These are phyloP conservation scores for Penicillium longicatenatum DNA, from an alignment of 495 filamentous ascomycete genomes.

Conservation along the genomic window DNA sequence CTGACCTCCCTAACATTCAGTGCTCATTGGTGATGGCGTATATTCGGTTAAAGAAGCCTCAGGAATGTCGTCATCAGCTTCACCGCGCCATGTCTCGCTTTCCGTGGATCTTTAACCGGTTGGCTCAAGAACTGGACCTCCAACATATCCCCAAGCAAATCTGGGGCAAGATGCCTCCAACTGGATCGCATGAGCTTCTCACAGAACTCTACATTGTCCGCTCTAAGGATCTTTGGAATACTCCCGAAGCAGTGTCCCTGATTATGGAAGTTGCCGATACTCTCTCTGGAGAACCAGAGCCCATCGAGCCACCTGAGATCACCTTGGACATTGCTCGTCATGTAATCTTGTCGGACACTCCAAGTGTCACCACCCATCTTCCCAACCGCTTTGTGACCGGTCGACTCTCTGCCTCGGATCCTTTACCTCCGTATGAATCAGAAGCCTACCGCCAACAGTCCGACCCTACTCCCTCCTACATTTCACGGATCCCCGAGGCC, in stretches of 20 bases:
- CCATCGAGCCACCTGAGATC: conserved; percentile 51
- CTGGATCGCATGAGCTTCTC: conserved; percentile 69
- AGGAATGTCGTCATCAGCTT: conserved; percentile 63
- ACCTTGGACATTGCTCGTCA: conserved; percentile 73
- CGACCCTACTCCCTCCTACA: conserved; percentile 40
- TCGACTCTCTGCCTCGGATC: conserved; percentile 47
- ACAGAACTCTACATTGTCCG: conserved; percentile 77
- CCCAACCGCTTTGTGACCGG: conserved; percentile 43
- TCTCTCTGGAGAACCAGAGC: conserved; percentile 37
- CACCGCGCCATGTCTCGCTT: conserved; percentile 64
- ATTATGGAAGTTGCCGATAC: conserved; percentile 72
- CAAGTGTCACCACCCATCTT: conserved; percentile 48
- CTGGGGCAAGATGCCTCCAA: conserved; percentile 75
- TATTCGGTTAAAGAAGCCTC: conserved; percentile 64
- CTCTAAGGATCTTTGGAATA: conserved; percentile 90
- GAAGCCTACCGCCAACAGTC: conserved; percentile 44
- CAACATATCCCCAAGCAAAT: conserved; percentile 70
- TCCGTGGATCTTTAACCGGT: conserved; percentile 77
- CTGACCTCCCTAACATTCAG: conserved; percentile 61
- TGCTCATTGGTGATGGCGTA: conserved; percentile 76
- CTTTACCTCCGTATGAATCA: conserved; percentile 48
- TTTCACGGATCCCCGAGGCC: conserved; percentile 34
- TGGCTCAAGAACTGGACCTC: conserved; percentile 77
- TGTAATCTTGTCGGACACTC: conserved; percentile 74
- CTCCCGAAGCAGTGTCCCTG: conserved; percentile 67